These are phyloP conservation scores for Sisymbrium altissimum DNA, from an alignment of 345 rosid species.

Conservation along the genomic window DNA sequence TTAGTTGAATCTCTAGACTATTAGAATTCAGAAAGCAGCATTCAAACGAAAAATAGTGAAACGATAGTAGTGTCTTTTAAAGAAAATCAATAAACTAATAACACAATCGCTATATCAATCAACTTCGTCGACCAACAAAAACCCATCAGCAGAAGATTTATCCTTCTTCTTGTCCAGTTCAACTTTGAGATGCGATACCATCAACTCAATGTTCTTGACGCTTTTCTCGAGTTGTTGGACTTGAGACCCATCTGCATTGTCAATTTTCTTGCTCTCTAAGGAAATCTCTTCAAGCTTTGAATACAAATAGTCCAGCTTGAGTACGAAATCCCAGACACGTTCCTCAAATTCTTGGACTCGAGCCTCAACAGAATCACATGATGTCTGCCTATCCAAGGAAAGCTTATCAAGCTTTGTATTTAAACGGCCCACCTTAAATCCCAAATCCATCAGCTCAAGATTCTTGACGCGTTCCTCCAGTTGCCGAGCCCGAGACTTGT, in stretches of 20 bases:
- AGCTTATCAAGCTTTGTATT: background rate
- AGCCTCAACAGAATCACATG: background rate
- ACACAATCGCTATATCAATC: background rate
- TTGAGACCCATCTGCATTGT: background rate
- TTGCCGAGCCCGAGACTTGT: background rate
- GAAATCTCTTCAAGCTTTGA: background rate
- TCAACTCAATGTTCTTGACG: background rate
- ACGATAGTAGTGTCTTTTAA: background rate
- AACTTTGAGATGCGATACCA: background rate
- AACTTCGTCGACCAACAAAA: slow-evolving; percentile 8
- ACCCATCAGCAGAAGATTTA: slow-evolving; percentile 6
- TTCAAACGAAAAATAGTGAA: background rate
- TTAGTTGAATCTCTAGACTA: background rate
- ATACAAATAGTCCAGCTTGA: background rate
- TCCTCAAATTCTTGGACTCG: background rate
- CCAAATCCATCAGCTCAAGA: background rate
- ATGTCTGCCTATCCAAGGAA: background rate
- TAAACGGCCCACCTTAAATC: background rate
- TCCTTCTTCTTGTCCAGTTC: slow-evolving; percentile 5
- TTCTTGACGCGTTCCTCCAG: background rate
- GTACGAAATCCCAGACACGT: background rate
- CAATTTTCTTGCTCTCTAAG: background rate
- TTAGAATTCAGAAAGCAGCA: background rate
- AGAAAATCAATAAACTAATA: background rate
- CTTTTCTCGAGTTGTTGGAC: background rate